Percentiles rank a stretch among this genome's conserved stretches.
These are phyloP conservation scores for Lepidopterella palustris DNA, from an alignment of 495 filamentous ascomycete genomes.

Conservation along the genomic window DNA sequence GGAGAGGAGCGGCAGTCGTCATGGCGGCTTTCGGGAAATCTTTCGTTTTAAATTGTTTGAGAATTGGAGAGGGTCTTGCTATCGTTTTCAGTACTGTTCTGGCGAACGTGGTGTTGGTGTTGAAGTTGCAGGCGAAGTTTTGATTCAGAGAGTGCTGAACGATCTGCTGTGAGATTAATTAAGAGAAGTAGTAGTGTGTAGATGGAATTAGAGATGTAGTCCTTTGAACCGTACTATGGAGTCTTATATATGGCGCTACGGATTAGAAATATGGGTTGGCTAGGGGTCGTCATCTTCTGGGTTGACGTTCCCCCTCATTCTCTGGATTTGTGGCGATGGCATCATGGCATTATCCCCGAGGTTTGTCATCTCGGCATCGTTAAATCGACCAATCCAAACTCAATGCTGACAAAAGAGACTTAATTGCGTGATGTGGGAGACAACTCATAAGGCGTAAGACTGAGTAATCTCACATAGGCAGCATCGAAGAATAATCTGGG, in stretches of 20 bases:
- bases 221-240: background rate
- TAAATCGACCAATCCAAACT: background rate
- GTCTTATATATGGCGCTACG: slow-evolving; percentile 6
- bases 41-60: background rate
- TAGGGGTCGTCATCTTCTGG: slow-evolving; percentile 6
- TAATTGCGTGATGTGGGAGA: slow-evolving; percentile 12
- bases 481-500: background rate
- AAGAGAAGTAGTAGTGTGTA: background rate
- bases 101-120: slow-evolving; percentile 5
- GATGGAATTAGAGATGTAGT: background rate
- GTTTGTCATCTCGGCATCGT: slow-evolving; percentile 2
- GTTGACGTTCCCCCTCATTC: slow-evolving; percentile 6
- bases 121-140: background rate
- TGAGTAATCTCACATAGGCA: background rate
- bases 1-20: slow-evolving; percentile 32
- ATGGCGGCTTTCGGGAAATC: slow-evolving; percentile 14
- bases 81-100: slow-evolving; percentile 1
- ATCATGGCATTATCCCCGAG: slow-evolving; percentile 26
- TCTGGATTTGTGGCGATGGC: slow-evolving; percentile 15
- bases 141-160: background rate
- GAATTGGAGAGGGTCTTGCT: background rate
- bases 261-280: slow-evolving; percentile 23
- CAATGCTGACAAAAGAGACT: slow-evolving; percentile 18
- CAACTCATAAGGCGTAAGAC: background rate
- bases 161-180: background rate